phyloP scores from a whole-genome alignment of 306 rosid genomes.

The Senna tora region DNA sequence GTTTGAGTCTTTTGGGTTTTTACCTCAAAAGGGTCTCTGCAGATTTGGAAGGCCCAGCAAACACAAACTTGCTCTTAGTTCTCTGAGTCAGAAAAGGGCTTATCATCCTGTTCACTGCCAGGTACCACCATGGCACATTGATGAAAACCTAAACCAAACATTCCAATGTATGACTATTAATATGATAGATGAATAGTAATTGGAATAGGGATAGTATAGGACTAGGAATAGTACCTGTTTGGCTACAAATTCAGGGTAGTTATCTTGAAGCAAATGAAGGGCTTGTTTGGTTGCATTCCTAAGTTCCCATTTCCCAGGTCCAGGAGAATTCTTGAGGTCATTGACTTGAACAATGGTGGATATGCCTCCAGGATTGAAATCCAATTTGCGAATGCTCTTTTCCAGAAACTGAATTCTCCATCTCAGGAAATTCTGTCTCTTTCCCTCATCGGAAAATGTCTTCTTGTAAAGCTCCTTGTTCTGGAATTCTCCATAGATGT shows the following conservation, averaged over 20 bases:
- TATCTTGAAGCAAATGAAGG: slow-evolving; percentile 71
- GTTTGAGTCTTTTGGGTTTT: slow-evolving; percentile 21
- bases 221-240: slow-evolving; percentile 61
- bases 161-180: background rate
- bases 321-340: slow-evolving; percentile 76
- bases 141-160: slow-evolving; percentile 57
- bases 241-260: slow-evolving; percentile 83
- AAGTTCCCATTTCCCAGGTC: slow-evolving; percentile 75
- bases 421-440: slow-evolving; percentile 58
- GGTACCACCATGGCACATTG: slow-evolving; percentile 93
- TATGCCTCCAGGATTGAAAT: slow-evolving; percentile 65
- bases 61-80: slow-evolving; percentile 78
- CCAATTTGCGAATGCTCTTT: slow-evolving; percentile 69
- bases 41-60: slow-evolving; percentile 81
- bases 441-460: slow-evolving; percentile 64
- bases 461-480: slow-evolving; percentile 68
- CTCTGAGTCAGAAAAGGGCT: slow-evolving; percentile 80
- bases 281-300: slow-evolving; percentile 78
- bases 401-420: slow-evolving; percentile 77
- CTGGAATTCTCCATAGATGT: slow-evolving; percentile 65
- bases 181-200: too few species aligned
- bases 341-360: slow-evolving; percentile 72
- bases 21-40: slow-evolving; percentile 73
- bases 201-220: too few species aligned
- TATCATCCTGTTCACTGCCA: slow-evolving; percentile 73